phyloP scores from a whole-genome alignment of 2,329 filamentous ascomycete genomes.

The Orbilia quercus region DNA sequence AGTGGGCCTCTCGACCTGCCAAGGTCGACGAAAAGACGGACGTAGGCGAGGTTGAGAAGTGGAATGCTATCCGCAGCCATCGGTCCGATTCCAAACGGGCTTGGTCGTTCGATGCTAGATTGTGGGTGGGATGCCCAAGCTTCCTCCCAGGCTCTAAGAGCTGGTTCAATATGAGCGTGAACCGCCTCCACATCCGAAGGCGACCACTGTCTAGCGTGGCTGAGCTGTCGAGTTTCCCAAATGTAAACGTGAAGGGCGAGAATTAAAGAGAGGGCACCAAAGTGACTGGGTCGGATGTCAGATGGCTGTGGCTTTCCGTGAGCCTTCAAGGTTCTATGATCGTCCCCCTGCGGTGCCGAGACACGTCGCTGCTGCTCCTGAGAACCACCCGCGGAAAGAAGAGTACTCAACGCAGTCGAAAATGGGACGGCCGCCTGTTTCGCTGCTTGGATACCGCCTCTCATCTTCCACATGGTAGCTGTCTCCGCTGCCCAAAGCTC shows the following conservation, averaged over 20 bases:
- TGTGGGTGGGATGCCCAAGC: constrained; percentile 89
- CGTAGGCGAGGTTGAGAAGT: constrained; percentile 88
- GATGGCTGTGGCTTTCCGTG: constrained; percentile 47
- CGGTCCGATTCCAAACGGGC: constrained; percentile 82
- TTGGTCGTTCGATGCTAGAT: constrained; percentile 84
- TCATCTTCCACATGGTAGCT: constrained; percentile 80
- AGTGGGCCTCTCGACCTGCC: constrained; percentile 90
- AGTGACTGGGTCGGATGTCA: constrained; percentile 75
- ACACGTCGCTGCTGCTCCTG: constrained; percentile 36
- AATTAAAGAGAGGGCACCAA: constrained; percentile 90
- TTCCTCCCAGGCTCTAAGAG: constrained; percentile 90
- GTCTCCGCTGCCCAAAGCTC: constrained; percentile 87
- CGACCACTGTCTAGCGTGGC: constrained; percentile 85
- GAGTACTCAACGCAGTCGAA: constrained; percentile 80
- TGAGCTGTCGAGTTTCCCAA: constrained; percentile 93
- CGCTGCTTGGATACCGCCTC: constrained; percentile 77
- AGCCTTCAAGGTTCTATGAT: constrained; percentile 69
- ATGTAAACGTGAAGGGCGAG: constrained; percentile 98
- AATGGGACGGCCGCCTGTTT: constrained; percentile 80
- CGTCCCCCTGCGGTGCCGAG: constrained; percentile 65
- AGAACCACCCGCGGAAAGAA: constrained; percentile 76
- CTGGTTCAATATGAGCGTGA: constrained; percentile 94
- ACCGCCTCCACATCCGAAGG: constrained; percentile 92
- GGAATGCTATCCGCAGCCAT: constrained; percentile 91
- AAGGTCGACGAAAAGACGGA: constrained; percentile 92